phyloP scores from a whole-genome alignment of 2,329 filamentous ascomycete genomes.

The Fusarium buxicola region DNA sequence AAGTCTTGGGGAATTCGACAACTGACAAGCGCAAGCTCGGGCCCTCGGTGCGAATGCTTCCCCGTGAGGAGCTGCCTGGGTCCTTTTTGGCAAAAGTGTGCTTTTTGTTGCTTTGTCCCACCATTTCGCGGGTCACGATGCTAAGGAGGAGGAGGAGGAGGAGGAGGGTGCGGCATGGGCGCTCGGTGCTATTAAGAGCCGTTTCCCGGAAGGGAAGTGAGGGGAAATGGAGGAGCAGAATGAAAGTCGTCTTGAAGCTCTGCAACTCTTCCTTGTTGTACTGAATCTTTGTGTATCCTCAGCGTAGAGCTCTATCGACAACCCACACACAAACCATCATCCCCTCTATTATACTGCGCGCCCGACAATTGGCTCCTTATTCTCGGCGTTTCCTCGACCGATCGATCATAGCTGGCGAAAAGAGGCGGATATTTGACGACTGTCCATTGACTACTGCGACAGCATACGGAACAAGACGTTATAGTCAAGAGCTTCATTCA shows the following conservation, averaged over 20 bases:
- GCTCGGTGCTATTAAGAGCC: constrained; percentile 38
- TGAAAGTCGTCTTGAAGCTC: neutral
- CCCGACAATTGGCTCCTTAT: constrained; percentile 9
- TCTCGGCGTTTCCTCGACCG: constrained; percentile 2
- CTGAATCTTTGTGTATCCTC: neutral
- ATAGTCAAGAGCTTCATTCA: neutral
- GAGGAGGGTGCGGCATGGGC: constrained; percentile 12
- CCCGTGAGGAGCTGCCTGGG: constrained; percentile 4
- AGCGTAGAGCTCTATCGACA: neutral
- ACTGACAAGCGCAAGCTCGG: constrained; percentile 9
- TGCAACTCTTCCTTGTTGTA: constrained; percentile 2
- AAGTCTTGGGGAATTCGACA: constrained; percentile 6
- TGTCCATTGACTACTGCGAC: neutral
- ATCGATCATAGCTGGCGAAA: neutral
- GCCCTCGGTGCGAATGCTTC: constrained; percentile 15
- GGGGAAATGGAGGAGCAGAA: constrained; percentile 17
- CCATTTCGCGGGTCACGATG: constrained; percentile 36
- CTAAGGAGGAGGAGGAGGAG: constrained; percentile 20
- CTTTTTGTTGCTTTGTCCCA: constrained; percentile 20
- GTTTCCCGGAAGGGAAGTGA: constrained; percentile 29
- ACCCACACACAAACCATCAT: neutral
- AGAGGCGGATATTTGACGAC: neutral
- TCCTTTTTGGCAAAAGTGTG: constrained; percentile 6
- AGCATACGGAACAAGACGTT: neutral
- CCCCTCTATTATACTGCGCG: neutral